These are phyloP conservation scores for Triticum turgidum DNA, from an alignment of 176 grass and related monocot genomes.

Conservation along the genomic window DNA sequence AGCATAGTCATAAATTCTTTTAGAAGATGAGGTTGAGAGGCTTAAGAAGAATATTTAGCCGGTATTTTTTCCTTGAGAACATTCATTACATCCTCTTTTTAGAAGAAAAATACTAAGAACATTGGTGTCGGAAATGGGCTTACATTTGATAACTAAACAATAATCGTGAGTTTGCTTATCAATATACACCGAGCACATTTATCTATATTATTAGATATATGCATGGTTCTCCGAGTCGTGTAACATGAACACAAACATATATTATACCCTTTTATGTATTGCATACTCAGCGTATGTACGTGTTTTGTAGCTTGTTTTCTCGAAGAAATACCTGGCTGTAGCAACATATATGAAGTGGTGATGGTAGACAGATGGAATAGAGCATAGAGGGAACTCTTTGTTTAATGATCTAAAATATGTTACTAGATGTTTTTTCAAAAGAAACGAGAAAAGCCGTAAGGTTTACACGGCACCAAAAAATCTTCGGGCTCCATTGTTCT, in stretches of 20 bases:
- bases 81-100: neutral
- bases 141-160: neutral
- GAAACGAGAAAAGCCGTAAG: no score
- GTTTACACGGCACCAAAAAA: neutral
- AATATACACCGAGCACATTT: neutral
- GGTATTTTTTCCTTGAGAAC: neutral
- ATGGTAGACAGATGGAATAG: neutral
- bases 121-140: neutral
- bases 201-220: neutral
- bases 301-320: neutral
- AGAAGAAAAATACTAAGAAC: neutral
- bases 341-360: neutral
- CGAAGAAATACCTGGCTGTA: neutral
- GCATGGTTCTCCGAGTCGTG: neutral
- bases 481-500: no score
- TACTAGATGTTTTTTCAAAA: neutral
- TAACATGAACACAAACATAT: neutral
- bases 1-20: neutral
- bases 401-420: neutral
- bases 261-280: neutral
- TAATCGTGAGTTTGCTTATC: neutral
- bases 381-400: neutral
- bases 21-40: neutral
- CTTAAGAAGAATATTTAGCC: neutral
- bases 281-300: neutral